Evolutionary conservation across 192 early-diverging fungal genomes (phyloP), one percentile per base, ranked within the genome.

Genomic region (Coemansia sp.): DNA sequence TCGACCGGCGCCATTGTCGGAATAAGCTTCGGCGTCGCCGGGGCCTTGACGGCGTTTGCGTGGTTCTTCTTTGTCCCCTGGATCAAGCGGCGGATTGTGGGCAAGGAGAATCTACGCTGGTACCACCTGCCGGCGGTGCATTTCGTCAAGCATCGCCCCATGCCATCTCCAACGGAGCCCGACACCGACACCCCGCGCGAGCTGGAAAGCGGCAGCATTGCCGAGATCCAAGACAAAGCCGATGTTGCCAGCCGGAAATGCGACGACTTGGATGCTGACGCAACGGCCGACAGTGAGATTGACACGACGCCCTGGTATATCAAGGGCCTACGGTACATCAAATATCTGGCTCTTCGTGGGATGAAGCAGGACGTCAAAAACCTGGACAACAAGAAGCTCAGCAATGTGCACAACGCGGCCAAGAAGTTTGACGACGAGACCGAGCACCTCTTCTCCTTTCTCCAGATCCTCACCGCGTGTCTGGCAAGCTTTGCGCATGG

Each of bases 401-500:
- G 69, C n/a, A 41, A 65, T 26, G 69, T 87, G 17, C 89, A 91
- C 54, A 75, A 65, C 25, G 76, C 73, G 26, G 86, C 89, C 27
- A 78, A 79, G 45, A 70, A 82, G 49, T 90, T 83, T 53, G 87
- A 91, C 45, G 76, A 69, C 52, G 73, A 86, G 28, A 87, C 85
- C 25, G 90, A 92, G 66, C 81, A 85, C 54, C 78, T 92, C 23
- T 92, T 86, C 81, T 90, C 89, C 3, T 84, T 90, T 65, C 75
- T 92, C 32, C 90, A 92, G 60, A 77, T 90, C 54, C 67, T 87
- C 49, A 92, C 90, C 5, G 86, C 88, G 11, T 82, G 85, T 53
- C 84, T 90, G 29, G 85, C 90, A 22, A 90, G 89, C 54, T 92
- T 91, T 68, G 81, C 87, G 14, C 90, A 92, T 73, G 88, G 90